Evolutionary conservation across 2,329 filamentous ascomycete species (phyloP).

Genomic region (Talaromyces piceae): DNA sequence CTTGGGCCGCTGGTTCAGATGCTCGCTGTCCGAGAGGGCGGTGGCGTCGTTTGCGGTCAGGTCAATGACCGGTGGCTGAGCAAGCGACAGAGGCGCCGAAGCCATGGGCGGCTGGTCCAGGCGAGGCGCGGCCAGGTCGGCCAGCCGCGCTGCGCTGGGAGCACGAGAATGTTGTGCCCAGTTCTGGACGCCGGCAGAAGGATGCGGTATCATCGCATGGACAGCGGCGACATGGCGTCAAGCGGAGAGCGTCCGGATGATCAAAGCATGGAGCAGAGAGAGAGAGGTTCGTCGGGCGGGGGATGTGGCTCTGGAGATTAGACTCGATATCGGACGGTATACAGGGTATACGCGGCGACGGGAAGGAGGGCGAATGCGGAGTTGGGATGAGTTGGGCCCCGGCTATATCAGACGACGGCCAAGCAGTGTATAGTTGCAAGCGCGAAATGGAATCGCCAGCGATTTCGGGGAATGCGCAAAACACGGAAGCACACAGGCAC

Average conservation of each 20-base stretch:
- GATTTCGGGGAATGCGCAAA: too few species aligned
- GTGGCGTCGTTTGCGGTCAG: slow-evolving; percentile 24
- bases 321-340: neutral
- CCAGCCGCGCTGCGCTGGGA: slow-evolving; percentile 19
- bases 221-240: slow-evolving; percentile 33
- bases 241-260: slow-evolving; percentile 13
- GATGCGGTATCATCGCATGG: slow-evolving; percentile 35
- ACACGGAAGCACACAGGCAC: too few species aligned
- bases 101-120: slow-evolving; percentile 21
- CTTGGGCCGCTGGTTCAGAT: slow-evolving; percentile 28
- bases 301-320: too few species aligned
- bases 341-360: neutral
- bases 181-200: slow-evolving; percentile 33
- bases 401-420: neutral
- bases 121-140: slow-evolving; percentile 20
- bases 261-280: slow-evolving; percentile 7
- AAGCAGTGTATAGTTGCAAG: neutral
- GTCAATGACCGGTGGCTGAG: slow-evolving; percentile 29
- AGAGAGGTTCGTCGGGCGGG: too few species aligned
- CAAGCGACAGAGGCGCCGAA: slow-evolving; percentile 17
- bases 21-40: slow-evolving; percentile 26
- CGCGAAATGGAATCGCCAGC: too few species aligned
- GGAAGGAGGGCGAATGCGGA: neutral
- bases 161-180: slow-evolving; percentile 29
- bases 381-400: neutral